These are phyloP conservation scores for Recurvomyces mirabilis DNA, from an alignment of 495 filamentous ascomycete genomes.

Conservation along the genomic window DNA sequence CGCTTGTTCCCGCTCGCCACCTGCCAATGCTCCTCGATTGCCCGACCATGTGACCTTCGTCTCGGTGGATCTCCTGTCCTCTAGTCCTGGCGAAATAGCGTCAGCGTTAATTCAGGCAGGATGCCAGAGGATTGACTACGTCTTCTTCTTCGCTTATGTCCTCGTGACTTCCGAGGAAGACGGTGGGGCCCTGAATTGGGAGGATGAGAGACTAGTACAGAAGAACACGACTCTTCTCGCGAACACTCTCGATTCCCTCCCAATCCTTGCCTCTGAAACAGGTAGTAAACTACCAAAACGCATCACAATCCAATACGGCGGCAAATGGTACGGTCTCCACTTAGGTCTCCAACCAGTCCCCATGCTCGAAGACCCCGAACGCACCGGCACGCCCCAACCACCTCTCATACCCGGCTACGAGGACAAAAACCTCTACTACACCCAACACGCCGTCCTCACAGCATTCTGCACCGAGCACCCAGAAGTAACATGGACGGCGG, in stretches of 20 bases:
- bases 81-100: too few species aligned
- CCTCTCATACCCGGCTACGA: slow-evolving; percentile 31
- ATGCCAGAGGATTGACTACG: too few species aligned
- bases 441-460: slow-evolving; percentile 37
- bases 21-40: slow-evolving; percentile 25
- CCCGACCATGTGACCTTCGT: slow-evolving; percentile 38
- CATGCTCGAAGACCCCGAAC: slow-evolving; percentile 33
- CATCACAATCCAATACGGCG: slow-evolving; percentile 34
- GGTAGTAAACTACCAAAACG: slow-evolving; percentile 34
- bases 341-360: slow-evolving; percentile 36
- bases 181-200: slow-evolving; percentile 8
- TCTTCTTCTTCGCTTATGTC: slow-evolving; percentile 46
- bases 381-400: too few species aligned
- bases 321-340: slow-evolving; percentile 30
- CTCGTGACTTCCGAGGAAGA: slow-evolving; percentile 26
- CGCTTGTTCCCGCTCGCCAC: slow-evolving; percentile 37
- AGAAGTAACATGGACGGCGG: slow-evolving; percentile 31
- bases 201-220: slow-evolving; percentile 4
- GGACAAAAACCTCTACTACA: slow-evolving; percentile 36
- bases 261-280: too few species aligned
- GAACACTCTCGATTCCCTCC: slow-evolving; percentile 38
- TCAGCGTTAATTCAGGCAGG: too few species aligned
- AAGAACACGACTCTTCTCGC: slow-evolving; percentile 33
- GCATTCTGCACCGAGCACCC: slow-evolving; percentile 27
- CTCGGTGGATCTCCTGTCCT: slow-evolving; percentile 32